These are phyloP conservation scores for Phytopythium kandeliae DNA, from an alignment of 352 stramenopile species.

Conservation along the genomic window DNA sequence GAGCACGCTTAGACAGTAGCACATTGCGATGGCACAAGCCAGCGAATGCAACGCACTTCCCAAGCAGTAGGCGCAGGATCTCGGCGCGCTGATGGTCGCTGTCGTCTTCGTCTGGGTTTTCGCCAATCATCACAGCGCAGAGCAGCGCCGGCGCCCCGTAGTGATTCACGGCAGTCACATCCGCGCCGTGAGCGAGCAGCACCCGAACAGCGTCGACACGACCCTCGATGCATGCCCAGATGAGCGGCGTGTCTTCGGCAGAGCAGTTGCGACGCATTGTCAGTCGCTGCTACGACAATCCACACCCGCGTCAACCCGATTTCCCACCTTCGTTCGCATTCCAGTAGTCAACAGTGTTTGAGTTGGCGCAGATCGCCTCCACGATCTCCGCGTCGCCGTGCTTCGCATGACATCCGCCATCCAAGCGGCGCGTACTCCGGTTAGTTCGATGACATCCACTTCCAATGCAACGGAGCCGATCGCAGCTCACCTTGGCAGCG, in stretches of 20 bases:
- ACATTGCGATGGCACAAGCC: background rate
- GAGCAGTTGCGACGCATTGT: background rate
- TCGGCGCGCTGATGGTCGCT: constrained; percentile 41
- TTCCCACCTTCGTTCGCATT: constrained; percentile 56
- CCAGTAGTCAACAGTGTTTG: constrained; percentile 47
- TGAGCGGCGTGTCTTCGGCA: constrained; percentile 55
- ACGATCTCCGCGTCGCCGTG: constrained; percentile 63
- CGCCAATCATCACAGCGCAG: constrained; percentile 75
- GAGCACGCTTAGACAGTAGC: background rate
- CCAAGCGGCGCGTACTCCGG: no score
- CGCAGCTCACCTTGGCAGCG: constrained; percentile 52
- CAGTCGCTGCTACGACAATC: no score
- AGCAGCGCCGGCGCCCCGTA: constrained; percentile 64
- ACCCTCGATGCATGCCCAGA: constrained; percentile 82
- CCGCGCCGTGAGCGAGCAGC: constrained; percentile 49
- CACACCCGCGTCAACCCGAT: no score
- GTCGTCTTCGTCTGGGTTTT: constrained; percentile 54
- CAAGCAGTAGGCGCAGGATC: constrained; percentile 56
- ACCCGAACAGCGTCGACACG: constrained; percentile 57
- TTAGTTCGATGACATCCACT: no score
- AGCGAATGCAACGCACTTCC: constrained; percentile 21
- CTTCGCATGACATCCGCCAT: constrained; percentile 13
- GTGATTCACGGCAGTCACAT: constrained; percentile 69
- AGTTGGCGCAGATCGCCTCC: constrained; percentile 60
- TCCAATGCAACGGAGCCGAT: constrained; percentile 1